These are phyloP conservation scores for Coprinellus micaceus DNA, from an alignment of 768 basidiomycete species.

Conservation along the genomic window DNA sequence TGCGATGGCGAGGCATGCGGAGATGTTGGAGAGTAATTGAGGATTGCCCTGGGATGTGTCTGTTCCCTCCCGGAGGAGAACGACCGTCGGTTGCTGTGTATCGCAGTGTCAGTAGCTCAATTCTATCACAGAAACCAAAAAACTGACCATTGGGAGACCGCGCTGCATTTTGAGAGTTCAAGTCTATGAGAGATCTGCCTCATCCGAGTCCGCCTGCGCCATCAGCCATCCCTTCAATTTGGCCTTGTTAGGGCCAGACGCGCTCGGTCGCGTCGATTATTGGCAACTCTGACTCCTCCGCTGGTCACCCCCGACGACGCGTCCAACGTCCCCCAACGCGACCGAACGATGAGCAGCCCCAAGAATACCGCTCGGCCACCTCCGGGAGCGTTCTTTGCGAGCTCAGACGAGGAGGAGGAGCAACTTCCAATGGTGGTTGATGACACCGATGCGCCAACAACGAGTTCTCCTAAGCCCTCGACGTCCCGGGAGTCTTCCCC, in stretches of 20 bases:
- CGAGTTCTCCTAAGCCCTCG: not conserved
- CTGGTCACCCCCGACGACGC: constrained; percentile 18
- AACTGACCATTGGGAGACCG: constrained; percentile 67
- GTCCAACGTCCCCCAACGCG: constrained; percentile 13
- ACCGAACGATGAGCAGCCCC: constrained; percentile 20
- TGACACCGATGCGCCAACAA: not conserved
- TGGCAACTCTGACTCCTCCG: constrained; percentile 11
- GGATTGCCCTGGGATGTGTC: constrained; percentile 93
- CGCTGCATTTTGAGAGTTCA: constrained; percentile 69
- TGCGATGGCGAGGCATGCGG: constrained; percentile 91
- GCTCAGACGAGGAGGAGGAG: constrained; percentile 48
- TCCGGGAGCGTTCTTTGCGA: constrained; percentile 53
- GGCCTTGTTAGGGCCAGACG: constrained; percentile 18
- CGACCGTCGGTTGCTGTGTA: constrained; percentile 90
- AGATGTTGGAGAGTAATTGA: constrained; percentile 92
- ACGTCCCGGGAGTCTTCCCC: constrained; percentile 18
- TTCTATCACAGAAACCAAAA: not conserved
- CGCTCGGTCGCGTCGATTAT: constrained; percentile 20
- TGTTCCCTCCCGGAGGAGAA: constrained; percentile 93
- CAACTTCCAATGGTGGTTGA: constrained; percentile 4
- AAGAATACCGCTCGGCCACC: constrained; percentile 29
- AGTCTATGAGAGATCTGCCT: constrained; percentile 19
- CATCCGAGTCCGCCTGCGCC: too few species aligned
- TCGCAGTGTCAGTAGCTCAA: constrained; percentile 12
- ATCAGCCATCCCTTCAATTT: not conserved